Evolutionary conservation across 345 rosid species (phyloP).

Genomic region (Gossypium rotundifolium): DNA sequence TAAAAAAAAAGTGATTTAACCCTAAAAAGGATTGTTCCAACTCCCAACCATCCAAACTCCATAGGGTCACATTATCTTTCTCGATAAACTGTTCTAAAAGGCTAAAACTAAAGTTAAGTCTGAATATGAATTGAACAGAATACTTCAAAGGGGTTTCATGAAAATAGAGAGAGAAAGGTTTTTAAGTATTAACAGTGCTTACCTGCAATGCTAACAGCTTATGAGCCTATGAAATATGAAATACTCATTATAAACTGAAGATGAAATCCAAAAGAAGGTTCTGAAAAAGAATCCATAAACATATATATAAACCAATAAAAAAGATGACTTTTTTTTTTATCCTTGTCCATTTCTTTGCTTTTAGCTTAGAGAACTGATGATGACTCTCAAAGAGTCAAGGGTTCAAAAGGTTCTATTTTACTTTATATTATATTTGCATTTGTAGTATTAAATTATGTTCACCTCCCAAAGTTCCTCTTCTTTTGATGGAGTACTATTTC

Average conservation of each 20-base stretch:
- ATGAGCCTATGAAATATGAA: not conserved
- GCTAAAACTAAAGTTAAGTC: too few relatives aligned
- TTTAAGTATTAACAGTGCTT: too few relatives aligned
- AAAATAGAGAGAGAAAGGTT: too few relatives aligned
- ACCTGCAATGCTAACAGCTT: not conserved
- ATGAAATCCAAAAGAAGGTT: too few relatives aligned
- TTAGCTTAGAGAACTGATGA: not conserved
- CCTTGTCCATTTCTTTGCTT: not conserved
- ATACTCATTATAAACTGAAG: too few relatives aligned
- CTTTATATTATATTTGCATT: too few relatives aligned
- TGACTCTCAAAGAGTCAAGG: not conserved
- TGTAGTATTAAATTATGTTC: conserved; percentile 8
- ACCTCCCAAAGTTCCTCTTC: conserved; percentile 24
- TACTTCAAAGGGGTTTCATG: too few relatives aligned
- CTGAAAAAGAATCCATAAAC: too few relatives aligned
- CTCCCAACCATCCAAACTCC: not conserved
- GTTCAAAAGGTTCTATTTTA: not conserved
- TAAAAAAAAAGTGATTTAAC: too few relatives aligned
- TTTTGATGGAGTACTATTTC: conserved; percentile 23
- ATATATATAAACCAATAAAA: too few relatives aligned
- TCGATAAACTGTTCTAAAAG: not conserved
- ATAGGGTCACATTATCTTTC: too few relatives aligned
- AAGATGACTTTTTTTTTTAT: not conserved
- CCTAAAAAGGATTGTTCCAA: not conserved
- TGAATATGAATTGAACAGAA: too few relatives aligned